These are phyloP conservation scores for Solanum chacoense DNA, from an alignment of 305 asterid species.

Conservation along the genomic window DNA sequence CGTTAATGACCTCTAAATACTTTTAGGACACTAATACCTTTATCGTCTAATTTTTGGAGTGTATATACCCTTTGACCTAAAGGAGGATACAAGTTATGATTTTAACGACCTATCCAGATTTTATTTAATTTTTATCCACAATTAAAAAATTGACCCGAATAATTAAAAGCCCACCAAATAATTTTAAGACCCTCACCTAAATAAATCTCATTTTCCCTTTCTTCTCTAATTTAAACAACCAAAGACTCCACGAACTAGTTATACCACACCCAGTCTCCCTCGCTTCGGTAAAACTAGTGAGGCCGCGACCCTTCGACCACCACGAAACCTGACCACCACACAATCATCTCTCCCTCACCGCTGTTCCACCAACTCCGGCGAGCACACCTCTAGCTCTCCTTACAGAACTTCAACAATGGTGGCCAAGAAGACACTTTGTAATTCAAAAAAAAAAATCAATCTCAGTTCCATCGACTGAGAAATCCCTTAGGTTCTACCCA, in stretches of 20 bases:
- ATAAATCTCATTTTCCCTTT: neutral
- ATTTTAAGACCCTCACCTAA: neutral
- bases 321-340: neutral
- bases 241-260: neutral
- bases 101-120: too few relatives aligned
- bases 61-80: neutral
- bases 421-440: neutral
- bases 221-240: neutral
- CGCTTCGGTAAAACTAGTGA: neutral
- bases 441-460: too few relatives aligned
- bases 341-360: neutral
- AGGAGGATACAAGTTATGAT: neutral
- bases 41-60: too few relatives aligned
- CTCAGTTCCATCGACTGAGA: neutral
- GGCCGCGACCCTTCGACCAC: neutral
- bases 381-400: neutral
- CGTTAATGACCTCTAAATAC: too few relatives aligned
- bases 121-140: neutral
- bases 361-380: neutral
- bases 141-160: too few relatives aligned
- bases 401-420: neutral
- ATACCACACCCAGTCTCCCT: neutral
- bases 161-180: neutral
- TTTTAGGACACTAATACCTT: neutral
- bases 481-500: neutral